Base-by-base conservation (phyloP, 345 rosid species). In the Microcos paniculata region DNA sequence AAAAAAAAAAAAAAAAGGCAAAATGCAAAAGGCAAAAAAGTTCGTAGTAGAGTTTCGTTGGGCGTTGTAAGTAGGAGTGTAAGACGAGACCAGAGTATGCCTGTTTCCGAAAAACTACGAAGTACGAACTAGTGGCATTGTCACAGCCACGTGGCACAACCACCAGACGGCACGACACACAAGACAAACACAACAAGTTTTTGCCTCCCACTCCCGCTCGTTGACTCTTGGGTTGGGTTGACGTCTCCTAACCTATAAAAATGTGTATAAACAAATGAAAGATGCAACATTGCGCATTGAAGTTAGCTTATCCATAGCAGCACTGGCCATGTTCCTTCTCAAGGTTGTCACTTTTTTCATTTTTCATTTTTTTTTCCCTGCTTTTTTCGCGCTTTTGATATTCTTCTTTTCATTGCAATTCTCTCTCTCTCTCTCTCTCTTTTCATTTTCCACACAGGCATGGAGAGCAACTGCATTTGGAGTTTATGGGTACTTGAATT, bases 391-490 rank as follows among this genome's bases (percentile, higher is more conserved):
- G 40, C 40, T 35, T 35, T 35, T 35, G n/a, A n/a, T n/a, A n/a
- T 35, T 5, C 5, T 35, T 35, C 6, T 35, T 35, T 35, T 35
- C 40, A 35, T 71, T 28, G 59, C 49, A 30, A 13, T 3, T 43
- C 3, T 10, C 38, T 53, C 6, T 51, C 57, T 67, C 56, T 63
- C 12, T 35, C 2, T 1, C 45, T 14, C 46, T 57, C 57, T 19
- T 7, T 43, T 30, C 52, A 10, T 45, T 46, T 62, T 68, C 8
- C 59, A 21, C 14, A 71, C 84, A 92, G 97, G 71, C 91, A 79
- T 94, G 98, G 97, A 88, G 97, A 84, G 73, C 80, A 18, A 80
- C 97, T 62, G 89, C 92, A 77, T 92, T 94, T 78, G 96, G 94
- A 24, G 76, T 82, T 49, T 92, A 85, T 70, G 98, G 98, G 73